A percentile compares a stretch with the other conserved stretches of the same genome.
Evolutionary conservation across 2,329 filamentous ascomycete genomes (phyloP).

Genomic region (Stromatinia cepivora): DNA sequence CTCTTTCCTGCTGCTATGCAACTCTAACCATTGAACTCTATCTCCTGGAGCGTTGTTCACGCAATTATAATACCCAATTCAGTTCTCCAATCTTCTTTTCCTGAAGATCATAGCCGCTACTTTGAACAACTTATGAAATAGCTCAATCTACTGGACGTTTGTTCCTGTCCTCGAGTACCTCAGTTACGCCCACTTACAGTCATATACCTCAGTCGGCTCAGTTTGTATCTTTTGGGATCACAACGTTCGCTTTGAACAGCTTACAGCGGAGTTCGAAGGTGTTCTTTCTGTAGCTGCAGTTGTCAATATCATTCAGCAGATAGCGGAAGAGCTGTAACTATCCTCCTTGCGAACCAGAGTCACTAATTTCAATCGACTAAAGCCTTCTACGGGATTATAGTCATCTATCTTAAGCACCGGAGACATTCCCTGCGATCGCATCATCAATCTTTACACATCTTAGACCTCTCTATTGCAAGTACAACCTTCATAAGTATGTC

Average conservation of each 20-base stretch:
- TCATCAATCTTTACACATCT: background rate
- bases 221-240: too few relatives aligned
- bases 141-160: background rate
- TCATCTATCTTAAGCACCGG: background rate
- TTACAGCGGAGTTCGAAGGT: too few relatives aligned
- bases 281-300: too few relatives aligned
- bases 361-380: background rate
- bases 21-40: background rate
- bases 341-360: background rate
- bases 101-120: background rate
- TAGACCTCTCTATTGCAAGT: background rate
- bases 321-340: background rate
- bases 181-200: background rate
- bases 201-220: background rate
- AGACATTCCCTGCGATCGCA: background rate
- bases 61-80: background rate
- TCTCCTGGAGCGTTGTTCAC: background rate
- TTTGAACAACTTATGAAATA: background rate
- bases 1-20: background rate
- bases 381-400: too few relatives aligned
- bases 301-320: background rate
- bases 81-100: background rate
- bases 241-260: background rate
- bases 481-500: background rate
- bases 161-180: background rate